Evolutionary conservation across 1,139 yeast genomes (phyloP), one percentile per base, ranked within the genome.

Genomic region (Scheffersomyces cryptocercus): DNA sequence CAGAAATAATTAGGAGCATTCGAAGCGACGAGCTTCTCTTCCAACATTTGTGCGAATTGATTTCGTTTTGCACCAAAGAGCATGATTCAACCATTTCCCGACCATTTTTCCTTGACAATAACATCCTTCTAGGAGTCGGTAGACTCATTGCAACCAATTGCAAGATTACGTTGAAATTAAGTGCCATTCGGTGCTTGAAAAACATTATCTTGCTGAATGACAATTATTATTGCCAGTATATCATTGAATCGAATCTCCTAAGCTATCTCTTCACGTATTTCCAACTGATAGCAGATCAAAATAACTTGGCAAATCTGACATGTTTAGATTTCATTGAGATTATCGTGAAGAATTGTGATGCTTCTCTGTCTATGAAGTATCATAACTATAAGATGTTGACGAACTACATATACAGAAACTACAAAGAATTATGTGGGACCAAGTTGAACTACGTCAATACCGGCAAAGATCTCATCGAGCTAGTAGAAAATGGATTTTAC

Each of bases 281-380:
- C 47, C 66, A 67, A 15, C 73, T 69, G n/a, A 77, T 81, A 14
- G 71, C 77, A 15, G 66, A 73, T 33, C 66, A 68, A 37, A 82
- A 85, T 57, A 86, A 84, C 56, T 68, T 91, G 47, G 77, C 88
- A 2, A 87, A 82, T 56, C 88, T 97, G 0, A 77, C 95, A 3
- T 79, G 95, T 51, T 70, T 90, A 42, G 93, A 87, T 55, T 70
- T 91, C 35, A 67, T 89, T 41, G 85, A 82, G 51, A 63, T 75
- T 3, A 63, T 88, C 2, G 58, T 76, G 6, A 63, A 54, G 40
- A 64, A 53, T 53, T 65, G 65, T 44, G 69, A 67, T 31, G 43
- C 55, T 5, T 53, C 54, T 15, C 46, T 56, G 15, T 48, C 51
- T 16, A 32, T 40, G 36, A 64, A 67, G 37, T 62, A 68, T 34